These are phyloP conservation scores for Fusarium sp. DNA, from an alignment of 2,329 filamentous ascomycete species.

Conservation along the genomic window DNA sequence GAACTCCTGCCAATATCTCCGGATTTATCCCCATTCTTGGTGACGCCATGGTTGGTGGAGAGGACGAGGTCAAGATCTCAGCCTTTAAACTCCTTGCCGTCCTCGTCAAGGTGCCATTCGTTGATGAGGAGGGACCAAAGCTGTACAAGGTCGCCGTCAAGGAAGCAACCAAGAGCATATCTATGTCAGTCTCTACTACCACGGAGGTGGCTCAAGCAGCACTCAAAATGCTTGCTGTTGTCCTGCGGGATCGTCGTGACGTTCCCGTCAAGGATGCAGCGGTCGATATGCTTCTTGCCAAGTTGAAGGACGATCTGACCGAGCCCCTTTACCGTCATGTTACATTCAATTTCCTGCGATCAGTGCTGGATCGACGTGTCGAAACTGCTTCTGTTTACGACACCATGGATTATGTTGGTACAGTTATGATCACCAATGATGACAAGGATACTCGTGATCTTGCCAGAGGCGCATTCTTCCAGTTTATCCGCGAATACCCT, in stretches of 20 bases:
- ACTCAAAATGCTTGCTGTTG: conserved; percentile 86
- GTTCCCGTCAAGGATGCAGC: conserved; percentile 83
- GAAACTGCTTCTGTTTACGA: conserved; percentile 92
- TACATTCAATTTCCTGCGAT: conserved; percentile 92
- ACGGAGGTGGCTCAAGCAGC: conserved; percentile 88
- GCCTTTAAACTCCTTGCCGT: conserved; percentile 86
- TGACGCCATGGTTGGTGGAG: conserved; percentile 83
- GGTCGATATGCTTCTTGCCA: conserved; percentile 83
- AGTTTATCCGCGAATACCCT: conserved; percentile 94
- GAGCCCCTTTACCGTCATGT: conserved; percentile 92
- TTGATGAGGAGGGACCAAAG: conserved; percentile 73
- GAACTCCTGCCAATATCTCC: conserved; percentile 81
- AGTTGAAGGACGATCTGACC: conserved; percentile 88
- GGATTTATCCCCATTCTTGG: conserved; percentile 92
- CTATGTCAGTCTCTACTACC: conserved; percentile 79
- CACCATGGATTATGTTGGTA: conserved; percentile 86
- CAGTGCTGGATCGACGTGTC: conserved; percentile 85
- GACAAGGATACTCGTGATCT: conserved; percentile 88
- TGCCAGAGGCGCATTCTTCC: conserved; percentile 89
- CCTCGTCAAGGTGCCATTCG: conserved; percentile 85
- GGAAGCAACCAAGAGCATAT: conserved; percentile 86
- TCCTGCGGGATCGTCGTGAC: conserved; percentile 83
- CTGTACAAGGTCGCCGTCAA: conserved; percentile 82
- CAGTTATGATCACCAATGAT: conserved; percentile 96
- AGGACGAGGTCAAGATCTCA: conserved; percentile 93